Evolutionary conservation across 2,329 filamentous ascomycete genomes (phyloP).

Genomic region (Alternaria incomplexa): DNA sequence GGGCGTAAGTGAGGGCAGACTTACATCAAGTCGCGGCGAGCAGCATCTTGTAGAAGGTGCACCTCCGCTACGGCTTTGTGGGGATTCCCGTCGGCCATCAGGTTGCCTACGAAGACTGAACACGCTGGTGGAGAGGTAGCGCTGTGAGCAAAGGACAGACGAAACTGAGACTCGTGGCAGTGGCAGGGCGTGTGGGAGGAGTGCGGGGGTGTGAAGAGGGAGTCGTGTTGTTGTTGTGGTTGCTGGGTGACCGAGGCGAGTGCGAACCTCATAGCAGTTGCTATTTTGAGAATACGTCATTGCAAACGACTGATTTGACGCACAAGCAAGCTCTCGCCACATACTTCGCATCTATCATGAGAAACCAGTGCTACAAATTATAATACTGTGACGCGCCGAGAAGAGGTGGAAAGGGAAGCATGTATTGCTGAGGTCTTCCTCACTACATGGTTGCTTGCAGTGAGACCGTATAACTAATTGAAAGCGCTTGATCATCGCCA

Average conservation of each 20-base stretch:
- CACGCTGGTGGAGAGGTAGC: background rate
- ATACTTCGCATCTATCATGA: too few species aligned
- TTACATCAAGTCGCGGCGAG: background rate
- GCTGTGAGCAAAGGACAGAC: background rate
- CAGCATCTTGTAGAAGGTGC: background rate
- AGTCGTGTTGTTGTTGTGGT: background rate
- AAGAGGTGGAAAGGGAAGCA: too few species aligned
- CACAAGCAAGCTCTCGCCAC: too few species aligned
- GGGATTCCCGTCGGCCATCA: background rate
- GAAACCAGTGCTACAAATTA: too few species aligned
- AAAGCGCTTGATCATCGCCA: too few species aligned
- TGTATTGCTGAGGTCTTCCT: too few species aligned
- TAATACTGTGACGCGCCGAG: too few species aligned
- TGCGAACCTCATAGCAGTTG: background rate
- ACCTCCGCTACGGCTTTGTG: background rate
- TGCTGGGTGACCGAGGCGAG: background rate
- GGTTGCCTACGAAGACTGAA: background rate
- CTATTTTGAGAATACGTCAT: background rate
- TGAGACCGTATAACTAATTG: too few species aligned
- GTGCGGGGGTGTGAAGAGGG: background rate
- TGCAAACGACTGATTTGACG: background rate
- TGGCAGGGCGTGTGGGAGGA: background rate
- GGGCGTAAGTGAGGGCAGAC: accelerated
- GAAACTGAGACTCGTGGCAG: background rate
- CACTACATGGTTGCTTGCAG: too few species aligned